These are phyloP conservation scores for Gentiana straminea DNA, from an alignment of 257 asterid species.

Conservation along the genomic window DNA sequence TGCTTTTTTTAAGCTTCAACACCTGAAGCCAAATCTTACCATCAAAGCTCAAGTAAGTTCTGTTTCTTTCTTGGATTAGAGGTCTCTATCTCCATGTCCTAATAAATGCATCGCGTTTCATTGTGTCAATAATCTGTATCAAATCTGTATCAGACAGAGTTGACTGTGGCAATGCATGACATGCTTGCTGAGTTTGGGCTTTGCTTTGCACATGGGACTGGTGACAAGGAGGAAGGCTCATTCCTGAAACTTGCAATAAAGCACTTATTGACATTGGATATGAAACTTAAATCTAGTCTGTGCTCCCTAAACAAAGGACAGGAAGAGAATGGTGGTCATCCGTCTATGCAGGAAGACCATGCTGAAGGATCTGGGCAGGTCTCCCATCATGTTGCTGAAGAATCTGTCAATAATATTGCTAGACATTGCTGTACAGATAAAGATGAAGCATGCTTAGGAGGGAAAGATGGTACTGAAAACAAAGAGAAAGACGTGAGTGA, in stretches of 20 bases:
- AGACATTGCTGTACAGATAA: constrained; percentile 26
- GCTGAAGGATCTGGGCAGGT: constrained; percentile 29
- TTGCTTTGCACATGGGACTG: constrained; percentile 80
- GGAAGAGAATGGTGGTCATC: constrained; percentile 32
- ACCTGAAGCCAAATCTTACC: constrained; percentile 43
- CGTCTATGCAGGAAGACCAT: constrained; percentile 30
- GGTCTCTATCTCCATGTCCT: constrained; percentile 11
- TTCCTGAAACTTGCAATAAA: constrained; percentile 89
- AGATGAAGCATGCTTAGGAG: constrained; percentile 21
- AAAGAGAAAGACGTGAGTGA: constrained; percentile 20
- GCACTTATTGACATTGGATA: constrained; percentile 76
- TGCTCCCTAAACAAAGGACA: constrained; percentile 35
- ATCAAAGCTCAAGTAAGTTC: constrained; percentile 79
- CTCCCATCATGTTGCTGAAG: constrained; percentile 14
- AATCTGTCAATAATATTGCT: constrained; percentile 24
- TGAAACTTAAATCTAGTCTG: constrained; percentile 65
- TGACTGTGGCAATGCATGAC: constrained; percentile 83
- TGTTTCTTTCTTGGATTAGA: constrained; percentile 13
- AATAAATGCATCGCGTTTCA: constrained; percentile 8
- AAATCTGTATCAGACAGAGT: constrained; percentile 50
- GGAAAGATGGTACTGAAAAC: constrained; percentile 26
- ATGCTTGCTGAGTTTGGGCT: constrained; percentile 97
- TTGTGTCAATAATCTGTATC: constrained; percentile 2
- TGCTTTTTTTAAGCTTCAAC: constrained; percentile 86
- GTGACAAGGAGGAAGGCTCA: constrained; percentile 79